Conservation (phyloP, 2,329 filamentous ascomycete genomes). For the Pyrenophora graminea region DNA sequence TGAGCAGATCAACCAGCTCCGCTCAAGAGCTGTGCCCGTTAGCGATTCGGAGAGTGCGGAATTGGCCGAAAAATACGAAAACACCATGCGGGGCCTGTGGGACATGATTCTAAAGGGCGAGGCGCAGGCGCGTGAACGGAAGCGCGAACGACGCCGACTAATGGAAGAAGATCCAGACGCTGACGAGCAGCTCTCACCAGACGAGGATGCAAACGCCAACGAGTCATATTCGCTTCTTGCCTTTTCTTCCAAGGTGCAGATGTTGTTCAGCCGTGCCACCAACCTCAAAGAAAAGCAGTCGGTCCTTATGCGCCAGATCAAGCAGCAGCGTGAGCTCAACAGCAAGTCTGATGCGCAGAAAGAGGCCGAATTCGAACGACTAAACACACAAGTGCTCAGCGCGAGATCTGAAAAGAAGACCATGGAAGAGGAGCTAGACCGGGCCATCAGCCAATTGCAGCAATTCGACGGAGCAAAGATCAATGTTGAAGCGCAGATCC, state of each 20-base stretch:
- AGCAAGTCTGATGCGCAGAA: conserved; percentile 72
- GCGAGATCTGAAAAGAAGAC: conserved; percentile 42
- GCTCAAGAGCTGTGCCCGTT: conserved; percentile 19
- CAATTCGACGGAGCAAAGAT: conserved; percentile 37
- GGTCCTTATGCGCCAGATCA: conserved; percentile 87
- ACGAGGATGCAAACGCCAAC: conserved; percentile 61
- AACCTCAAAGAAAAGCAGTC: conserved; percentile 84
- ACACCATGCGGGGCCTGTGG: conserved; percentile 57
- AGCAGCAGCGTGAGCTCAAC: conserved; percentile 92
- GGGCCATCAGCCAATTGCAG: conserved; percentile 38
- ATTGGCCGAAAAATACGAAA: conserved; percentile 53
- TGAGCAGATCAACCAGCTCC: conserved; percentile 36
- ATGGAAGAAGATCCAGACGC: conserved; percentile 61
- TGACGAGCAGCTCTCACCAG: conserved; percentile 64
- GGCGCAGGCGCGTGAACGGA: conserved; percentile 47
- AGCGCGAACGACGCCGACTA: conserved; percentile 39
- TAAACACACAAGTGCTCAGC: conserved; percentile 49
- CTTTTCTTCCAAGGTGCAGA: conserved; percentile 79
- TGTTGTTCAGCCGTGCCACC: conserved; percentile 75
- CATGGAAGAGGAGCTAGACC: conserved; percentile 44
- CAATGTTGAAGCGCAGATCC: conserved; percentile 23
- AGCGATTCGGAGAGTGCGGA: conserved; percentile 31
- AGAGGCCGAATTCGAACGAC: conserved; percentile 45
- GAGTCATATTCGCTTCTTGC: conserved; percentile 73
- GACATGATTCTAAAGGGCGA: conserved; percentile 54